These are phyloP conservation scores for Alectoria sarmentosa DNA, from an alignment of 495 filamentous ascomycete genomes.

Conservation along the genomic window DNA sequence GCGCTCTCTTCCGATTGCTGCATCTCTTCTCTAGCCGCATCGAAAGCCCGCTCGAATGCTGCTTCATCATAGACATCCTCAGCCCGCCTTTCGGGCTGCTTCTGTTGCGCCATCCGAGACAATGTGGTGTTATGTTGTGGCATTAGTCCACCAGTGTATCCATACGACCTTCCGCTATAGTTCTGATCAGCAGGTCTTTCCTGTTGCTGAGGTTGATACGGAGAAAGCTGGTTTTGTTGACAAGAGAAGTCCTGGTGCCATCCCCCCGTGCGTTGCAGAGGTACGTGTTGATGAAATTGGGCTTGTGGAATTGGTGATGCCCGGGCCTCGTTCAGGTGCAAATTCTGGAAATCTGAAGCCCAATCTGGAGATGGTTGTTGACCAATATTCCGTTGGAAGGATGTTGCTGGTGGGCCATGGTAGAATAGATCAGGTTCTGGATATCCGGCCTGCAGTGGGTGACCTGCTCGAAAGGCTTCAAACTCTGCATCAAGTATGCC, in stretches of 20 bases:
- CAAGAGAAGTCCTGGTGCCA: slow-evolving; percentile 52
- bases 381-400: slow-evolving; percentile 22
- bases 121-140: slow-evolving; percentile 10
- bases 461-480: slow-evolving; percentile 60
- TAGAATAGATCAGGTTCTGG: slow-evolving; percentile 16
- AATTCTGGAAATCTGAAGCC: slow-evolving; percentile 46
- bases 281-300: slow-evolving; percentile 30
- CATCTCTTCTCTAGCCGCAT: slow-evolving; percentile 31
- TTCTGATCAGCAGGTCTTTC: not conserved
- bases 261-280: slow-evolving; percentile 30
- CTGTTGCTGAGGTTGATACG: slow-evolving; percentile 27
- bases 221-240: slow-evolving; percentile 36
- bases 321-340: slow-evolving; percentile 37
- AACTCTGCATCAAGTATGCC: slow-evolving; percentile 61
- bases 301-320: slow-evolving; percentile 32
- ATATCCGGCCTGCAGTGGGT: slow-evolving; percentile 31
- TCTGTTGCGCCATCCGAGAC: slow-evolving; percentile 27
- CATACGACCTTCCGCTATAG: slow-evolving; percentile 12
- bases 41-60: slow-evolving; percentile 59
- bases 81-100: slow-evolving; percentile 25
- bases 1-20: slow-evolving; percentile 24
- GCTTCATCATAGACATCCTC: slow-evolving; percentile 48
- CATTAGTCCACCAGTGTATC: slow-evolving; percentile 4
- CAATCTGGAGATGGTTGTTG: slow-evolving; percentile 31
- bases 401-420: slow-evolving; percentile 19